Base-by-base conservation (phyloP, 2,329 filamentous ascomycete species). In the Raffaelea deltoideospora region DNA sequence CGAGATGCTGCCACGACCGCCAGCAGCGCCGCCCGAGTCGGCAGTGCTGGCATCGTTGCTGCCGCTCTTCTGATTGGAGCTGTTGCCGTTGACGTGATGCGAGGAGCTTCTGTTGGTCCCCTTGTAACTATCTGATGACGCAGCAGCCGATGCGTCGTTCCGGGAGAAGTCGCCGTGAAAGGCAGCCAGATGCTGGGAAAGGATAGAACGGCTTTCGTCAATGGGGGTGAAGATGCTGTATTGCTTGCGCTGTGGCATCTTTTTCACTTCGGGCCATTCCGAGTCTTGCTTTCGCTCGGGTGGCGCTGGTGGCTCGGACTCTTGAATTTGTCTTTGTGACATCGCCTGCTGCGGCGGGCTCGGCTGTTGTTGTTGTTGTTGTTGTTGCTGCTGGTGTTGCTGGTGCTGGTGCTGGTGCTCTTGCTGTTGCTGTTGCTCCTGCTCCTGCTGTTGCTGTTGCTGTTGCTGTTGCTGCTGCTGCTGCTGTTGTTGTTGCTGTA, bases 221-320 rank as follows among this genome's bases (percentile, higher is more conserved):
- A 98, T 93, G 0, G 90, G 90, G 0, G 90, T 98, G 53, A 96
- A 96, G 41, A 98, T 96, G 55, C 87, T 95, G 53, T 87, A 79
- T 18, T 79, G 79, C 54, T 87, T 87, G 24, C 82, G 77, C 49
- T 79, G 81, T 3, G 79, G 77, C 44, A 82, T 61, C 46, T 71
- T 74, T 55, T 72, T 72, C 43, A 74, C 67, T 15, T 63, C 63
- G 10, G 43, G 67, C 67, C 38, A 43, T n/a, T 44, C 42, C 1
- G 39, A 5, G 3, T 43, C 40, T 10, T 33, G 19, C 33, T 41
- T 41, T 4, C 29, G 39, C 19, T 43, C 35, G 38, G 65, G 54
- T 38, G 75, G 60, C 53, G 66, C 53, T 46, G 72, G 58, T 23
- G 67, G 69, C 26, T 64, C 62, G 14, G 64, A 64, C 43, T 72